A percentile compares a stretch with the other conserved stretches of the same genome.
Conservation (phyloP, 2,329 filamentous ascomycete species). For the Scedosporium apiospermum region DNA sequence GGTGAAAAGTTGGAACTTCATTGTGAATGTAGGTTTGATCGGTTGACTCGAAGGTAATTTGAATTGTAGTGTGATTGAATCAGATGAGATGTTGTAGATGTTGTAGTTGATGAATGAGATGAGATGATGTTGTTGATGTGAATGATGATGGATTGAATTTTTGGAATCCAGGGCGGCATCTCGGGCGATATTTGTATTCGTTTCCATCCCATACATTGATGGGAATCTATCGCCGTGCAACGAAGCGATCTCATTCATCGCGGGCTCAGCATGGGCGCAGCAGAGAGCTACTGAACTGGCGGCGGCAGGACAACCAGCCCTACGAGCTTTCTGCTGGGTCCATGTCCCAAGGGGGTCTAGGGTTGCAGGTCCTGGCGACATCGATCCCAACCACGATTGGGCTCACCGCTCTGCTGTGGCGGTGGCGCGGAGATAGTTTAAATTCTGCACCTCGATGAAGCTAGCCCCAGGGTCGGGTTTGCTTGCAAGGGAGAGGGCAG, state of each 20-base stretch:
- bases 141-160: not conserved
- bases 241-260: not conserved
- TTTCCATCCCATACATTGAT: not conserved
- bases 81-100: not conserved
- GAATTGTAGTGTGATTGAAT: not conserved
- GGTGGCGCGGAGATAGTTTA: not conserved
- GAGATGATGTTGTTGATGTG: not conserved
- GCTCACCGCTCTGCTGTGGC: not conserved
- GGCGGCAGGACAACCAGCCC: not conserved
- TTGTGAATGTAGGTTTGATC: not conserved
- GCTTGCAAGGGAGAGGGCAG: not conserved
- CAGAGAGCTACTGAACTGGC: not conserved
- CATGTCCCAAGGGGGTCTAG: not conserved
- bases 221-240: not conserved
- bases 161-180: not conserved
- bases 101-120: not conserved
- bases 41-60: not conserved
- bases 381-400: not conserved
- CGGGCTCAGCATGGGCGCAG: not conserved
- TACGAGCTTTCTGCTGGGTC: not conserved
- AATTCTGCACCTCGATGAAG: not conserved
- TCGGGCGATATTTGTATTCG: not conserved
- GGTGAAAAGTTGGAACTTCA: conserved; percentile 4
- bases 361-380: not conserved
- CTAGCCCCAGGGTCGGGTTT: not conserved